Base-by-base conservation (phyloP, 2,329 filamentous ascomycete genomes). In the Monilinia fructicola region DNA sequence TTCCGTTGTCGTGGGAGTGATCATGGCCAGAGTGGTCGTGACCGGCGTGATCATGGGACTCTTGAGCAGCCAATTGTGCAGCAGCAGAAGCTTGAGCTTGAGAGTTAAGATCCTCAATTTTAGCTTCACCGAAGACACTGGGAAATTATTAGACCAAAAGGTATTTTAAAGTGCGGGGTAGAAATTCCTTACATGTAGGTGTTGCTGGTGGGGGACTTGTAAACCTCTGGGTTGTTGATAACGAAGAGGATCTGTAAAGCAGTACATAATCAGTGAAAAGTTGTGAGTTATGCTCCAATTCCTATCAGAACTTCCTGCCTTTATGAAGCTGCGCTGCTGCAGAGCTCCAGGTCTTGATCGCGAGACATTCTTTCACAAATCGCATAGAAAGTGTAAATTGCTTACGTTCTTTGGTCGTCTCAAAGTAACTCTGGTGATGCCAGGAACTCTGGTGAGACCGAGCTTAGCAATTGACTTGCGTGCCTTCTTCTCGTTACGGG, bases 401-500 rank as follows among this genome's bases (percentile, higher is more conserved):
- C 93, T 86, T 85, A 97, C 94, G 85, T 97, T 97, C 89, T 99
- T 99, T 77, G 96, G 96, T 81, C 96, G 88, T 83, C 95, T 91
- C 78, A 99, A 89, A 74, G 96, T 99, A 77, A 99, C 96, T 79
- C 95, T 90, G 77, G 95, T 99, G 82, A 99, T 99, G 79, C 95
- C 96, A 78, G 91, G 90, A 74, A 99, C 90, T 78, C 94, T 93
- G 86, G 92, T 95, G 79, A 99, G 85, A 79, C 96, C 93, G 78
- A 98, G 89, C 89, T 99, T 99, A 81, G 93, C 91, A 80, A 99
- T 96, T 78, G 93, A 93, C 88, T 99, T 99, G 84, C 95, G 90
- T 77, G 95, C 96, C 90, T 99, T 99, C 91, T 99, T 99, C 90
- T 99, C 95, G 85, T 98, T 98, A 82, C 95, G 93, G 79, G 92